These are phyloP conservation scores for Neofusicoccum parvum DNA, from an alignment of 2,329 filamentous ascomycete species.

Conservation along the genomic window DNA sequence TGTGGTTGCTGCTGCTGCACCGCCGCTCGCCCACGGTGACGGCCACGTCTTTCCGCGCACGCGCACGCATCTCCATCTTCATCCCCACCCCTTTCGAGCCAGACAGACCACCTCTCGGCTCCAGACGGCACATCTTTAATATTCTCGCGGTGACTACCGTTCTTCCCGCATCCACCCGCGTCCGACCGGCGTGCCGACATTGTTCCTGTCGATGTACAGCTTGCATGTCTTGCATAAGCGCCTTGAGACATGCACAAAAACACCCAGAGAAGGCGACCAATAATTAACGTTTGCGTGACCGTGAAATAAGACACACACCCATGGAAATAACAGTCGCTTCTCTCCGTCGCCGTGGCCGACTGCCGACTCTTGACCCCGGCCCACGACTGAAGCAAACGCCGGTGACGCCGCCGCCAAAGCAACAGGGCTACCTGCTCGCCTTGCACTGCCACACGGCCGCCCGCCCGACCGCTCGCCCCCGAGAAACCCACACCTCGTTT, in stretches of 20 bases:
- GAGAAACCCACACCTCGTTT: conserved; percentile 7
- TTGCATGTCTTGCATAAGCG: conserved; percentile 10
- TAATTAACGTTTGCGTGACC: neutral
- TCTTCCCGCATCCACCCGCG: conserved; percentile 6
- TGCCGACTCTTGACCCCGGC: neutral
- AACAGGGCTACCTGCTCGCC: neutral
- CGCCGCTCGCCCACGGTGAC: neutral
- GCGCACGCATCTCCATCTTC: conserved; percentile 4
- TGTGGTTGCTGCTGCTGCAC: neutral
- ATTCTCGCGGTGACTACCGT: conserved; percentile 7
- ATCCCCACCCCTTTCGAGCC: conserved; percentile 12
- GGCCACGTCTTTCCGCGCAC: conserved; percentile 5
- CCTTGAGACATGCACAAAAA: neutral
- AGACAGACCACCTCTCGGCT: conserved; percentile 14
- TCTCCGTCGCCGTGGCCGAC: neutral
- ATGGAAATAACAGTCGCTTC: neutral
- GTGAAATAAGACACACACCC: neutral
- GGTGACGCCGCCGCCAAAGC: neutral
- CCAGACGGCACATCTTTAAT: conserved; percentile 15
- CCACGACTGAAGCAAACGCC: neutral
- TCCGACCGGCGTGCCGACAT: neutral
- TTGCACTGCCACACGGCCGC: conserved; percentile 12
- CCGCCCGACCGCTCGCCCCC: neutral
- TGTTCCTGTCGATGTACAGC: neutral
- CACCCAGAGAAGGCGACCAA: conserved; percentile 2